A percentile compares a stretch with the other conserved stretches of the same genome.
Evolutionary conservation across 1,284 basidiomycete species (phyloP).

Genomic region (Agroathelia rolfsii): DNA sequence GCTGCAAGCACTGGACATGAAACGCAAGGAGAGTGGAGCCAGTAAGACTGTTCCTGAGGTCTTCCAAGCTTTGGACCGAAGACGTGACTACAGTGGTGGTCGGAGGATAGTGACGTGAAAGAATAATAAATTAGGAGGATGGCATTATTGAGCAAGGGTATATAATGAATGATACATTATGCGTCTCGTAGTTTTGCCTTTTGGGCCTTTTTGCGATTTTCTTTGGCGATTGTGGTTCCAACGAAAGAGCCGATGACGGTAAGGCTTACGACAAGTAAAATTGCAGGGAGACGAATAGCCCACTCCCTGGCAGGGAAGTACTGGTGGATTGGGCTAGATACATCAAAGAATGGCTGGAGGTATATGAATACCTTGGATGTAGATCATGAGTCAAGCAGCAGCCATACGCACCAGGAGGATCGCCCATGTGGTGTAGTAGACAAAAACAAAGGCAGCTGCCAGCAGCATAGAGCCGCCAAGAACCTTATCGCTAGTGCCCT

Average conservation of each 20-base stretch:
- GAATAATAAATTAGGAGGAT: no score
- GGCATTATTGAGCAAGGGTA: no score
- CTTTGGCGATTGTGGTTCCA: conserved; percentile 64
- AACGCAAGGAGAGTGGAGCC: conserved; percentile 20
- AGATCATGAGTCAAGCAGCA: no score
- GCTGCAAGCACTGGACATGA: conserved; percentile 37
- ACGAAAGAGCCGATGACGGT: conserved; percentile 72
- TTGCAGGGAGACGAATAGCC: conserved; percentile 80
- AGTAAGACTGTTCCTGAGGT: conserved; percentile 16
- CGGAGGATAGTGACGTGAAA: no score
- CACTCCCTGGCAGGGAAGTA: conserved; percentile 85
- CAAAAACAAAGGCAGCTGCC: conserved; percentile 66
- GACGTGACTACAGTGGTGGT: no score
- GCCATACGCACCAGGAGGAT: conserved; percentile 61
- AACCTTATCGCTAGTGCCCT: conserved; percentile 77
- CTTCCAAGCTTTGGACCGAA: neutral
- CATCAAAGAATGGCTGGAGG: conserved; percentile 85
- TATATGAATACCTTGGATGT: no score
- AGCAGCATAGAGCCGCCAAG: conserved; percentile 76
- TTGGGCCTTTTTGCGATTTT: conserved; percentile 59
- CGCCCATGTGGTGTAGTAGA: conserved; percentile 89
- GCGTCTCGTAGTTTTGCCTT: conserved; percentile 47
- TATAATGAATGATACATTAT: conserved; percentile 20
- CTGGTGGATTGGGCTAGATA: conserved; percentile 59
- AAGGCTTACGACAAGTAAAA: conserved; percentile 72